Percentiles rank a stretch among this genome's conserved stretches.
Evolutionary conservation across 768 basidiomycete species (phyloP).

Genomic region (Tylopilus balloui): DNA sequence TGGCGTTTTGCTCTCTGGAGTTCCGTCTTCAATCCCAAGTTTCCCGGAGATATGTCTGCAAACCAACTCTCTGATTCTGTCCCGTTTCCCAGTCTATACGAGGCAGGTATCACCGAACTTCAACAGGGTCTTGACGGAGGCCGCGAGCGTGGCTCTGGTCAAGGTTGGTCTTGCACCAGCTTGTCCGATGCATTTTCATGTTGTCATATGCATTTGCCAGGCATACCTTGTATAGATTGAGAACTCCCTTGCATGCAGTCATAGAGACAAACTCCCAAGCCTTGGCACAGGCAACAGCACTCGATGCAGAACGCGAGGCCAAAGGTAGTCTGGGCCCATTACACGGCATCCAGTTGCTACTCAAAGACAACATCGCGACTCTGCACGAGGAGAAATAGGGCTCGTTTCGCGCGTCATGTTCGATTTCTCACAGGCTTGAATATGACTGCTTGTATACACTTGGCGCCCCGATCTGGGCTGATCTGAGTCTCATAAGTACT

Average conservation of each 20-base stretch:
- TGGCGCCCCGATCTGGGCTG: not conserved
- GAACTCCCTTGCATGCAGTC: slow-evolving; percentile 56
- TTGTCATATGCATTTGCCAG: slow-evolving; percentile 28
- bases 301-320: slow-evolving; percentile 46
- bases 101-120: slow-evolving; percentile 53
- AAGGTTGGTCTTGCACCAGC: slow-evolving; percentile 36
- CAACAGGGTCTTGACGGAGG: slow-evolving; percentile 49
- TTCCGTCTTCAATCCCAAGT: not conserved
- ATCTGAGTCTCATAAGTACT: not conserved
- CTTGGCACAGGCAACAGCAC: slow-evolving; percentile 44
- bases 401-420: not conserved
- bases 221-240: slow-evolving; percentile 64
- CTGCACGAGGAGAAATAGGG: slow-evolving; percentile 28
- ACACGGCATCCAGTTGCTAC: slow-evolving; percentile 57
- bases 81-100: slow-evolving; percentile 54
- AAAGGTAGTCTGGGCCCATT: slow-evolving; percentile 42
- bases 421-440: slow-evolving; percentile 30
- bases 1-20: not conserved
- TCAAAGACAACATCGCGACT: slow-evolving; percentile 46
- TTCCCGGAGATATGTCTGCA: slow-evolving; percentile 13
- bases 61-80: not conserved
- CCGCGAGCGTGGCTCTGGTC: slow-evolving; percentile 57
- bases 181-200: not conserved
- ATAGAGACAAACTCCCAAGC: slow-evolving; percentile 58
- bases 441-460: slow-evolving; percentile 33